Evolutionary conservation across 257 asterid species (phyloP).

Genomic region (Ehretia macrophylla): DNA sequence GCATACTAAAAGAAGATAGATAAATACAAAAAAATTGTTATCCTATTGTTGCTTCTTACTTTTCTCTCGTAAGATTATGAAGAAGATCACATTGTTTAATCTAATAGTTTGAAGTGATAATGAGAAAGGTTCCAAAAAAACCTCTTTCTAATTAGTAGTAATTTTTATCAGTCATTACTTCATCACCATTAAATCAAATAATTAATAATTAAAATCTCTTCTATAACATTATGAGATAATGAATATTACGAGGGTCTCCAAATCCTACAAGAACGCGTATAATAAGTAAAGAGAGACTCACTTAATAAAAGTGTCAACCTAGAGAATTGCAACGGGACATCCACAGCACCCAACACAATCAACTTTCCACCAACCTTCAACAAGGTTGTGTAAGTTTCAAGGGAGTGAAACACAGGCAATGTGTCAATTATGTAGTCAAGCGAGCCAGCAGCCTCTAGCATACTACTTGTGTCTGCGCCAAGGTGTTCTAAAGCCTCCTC

Average conservation of each 20-base stretch:
- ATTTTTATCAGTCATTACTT: no score
- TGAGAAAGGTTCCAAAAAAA: no score
- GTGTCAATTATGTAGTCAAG: constrained; percentile 78
- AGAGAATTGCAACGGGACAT: constrained; percentile 59
- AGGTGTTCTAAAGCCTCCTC: constrained; percentile 57
- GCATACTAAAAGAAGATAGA: no score
- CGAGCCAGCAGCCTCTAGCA: constrained; percentile 53
- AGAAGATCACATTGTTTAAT: no score
- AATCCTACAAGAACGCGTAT: neutral
- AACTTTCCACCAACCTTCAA: constrained; percentile 66
- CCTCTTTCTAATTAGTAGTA: no score
- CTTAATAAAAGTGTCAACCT: constrained; percentile 61
- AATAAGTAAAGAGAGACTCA: constrained; percentile 18
- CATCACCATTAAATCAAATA: no score
- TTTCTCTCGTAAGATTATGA: no score
- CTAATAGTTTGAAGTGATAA: no score
- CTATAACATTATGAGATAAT: neutral
- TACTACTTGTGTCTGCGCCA: constrained; percentile 49
- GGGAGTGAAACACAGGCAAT: constrained; percentile 53
- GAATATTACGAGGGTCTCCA: neutral
- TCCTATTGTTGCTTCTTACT: no score
- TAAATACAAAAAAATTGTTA: no score
- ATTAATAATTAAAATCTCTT: neutral
- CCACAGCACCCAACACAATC: constrained; percentile 68
- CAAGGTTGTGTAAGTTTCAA: constrained; percentile 57